phyloP scores from a whole-genome alignment of 2,329 filamentous ascomycete genomes.

The Phialophora tarda region DNA sequence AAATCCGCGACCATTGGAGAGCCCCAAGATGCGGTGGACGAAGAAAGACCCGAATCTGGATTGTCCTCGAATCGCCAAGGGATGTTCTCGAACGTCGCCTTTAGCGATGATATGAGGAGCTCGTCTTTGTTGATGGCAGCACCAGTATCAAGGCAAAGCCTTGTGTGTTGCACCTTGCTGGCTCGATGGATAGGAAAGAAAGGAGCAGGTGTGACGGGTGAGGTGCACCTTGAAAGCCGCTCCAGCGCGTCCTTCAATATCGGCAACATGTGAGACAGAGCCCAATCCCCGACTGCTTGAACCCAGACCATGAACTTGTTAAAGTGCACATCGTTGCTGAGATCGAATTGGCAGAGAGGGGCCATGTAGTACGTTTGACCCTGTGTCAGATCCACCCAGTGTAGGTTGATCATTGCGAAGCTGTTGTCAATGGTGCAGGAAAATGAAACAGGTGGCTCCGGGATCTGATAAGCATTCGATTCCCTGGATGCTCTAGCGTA shows the following conservation, averaged over 20 bases:
- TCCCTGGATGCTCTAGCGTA: constrained; percentile 26
- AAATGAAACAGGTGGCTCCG: constrained; percentile 32
- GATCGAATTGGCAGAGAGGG: constrained; percentile 35
- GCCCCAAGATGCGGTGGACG: constrained; percentile 33
- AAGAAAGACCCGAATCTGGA: constrained; percentile 33
- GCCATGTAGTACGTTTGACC: constrained; percentile 34
- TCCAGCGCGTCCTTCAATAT: constrained; percentile 27
- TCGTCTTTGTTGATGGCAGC: constrained; percentile 24
- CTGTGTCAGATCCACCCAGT: constrained; percentile 32
- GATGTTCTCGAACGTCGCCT: constrained; percentile 28
- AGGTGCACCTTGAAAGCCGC: background rate
- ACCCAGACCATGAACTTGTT: constrained; percentile 30
- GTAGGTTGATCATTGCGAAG: constrained; percentile 34
- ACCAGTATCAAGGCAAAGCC: constrained; percentile 26
- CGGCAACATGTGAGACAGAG: constrained; percentile 27
- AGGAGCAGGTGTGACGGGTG: constrained; percentile 5
- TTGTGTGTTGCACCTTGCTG: constrained; percentile 6
- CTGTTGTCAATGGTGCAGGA: constrained; percentile 36
- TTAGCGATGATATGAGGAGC: constrained; percentile 28
- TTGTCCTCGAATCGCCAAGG: constrained; percentile 34
- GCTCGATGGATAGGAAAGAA: constrained; percentile 9
- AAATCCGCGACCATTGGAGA: constrained; percentile 28
- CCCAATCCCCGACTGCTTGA: constrained; percentile 34
- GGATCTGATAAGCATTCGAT: constrained; percentile 14
- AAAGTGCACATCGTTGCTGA: constrained; percentile 33